Base-by-base conservation (phyloP, 2,329 filamentous ascomycete genomes). In the Fusarium napiforme region DNA sequence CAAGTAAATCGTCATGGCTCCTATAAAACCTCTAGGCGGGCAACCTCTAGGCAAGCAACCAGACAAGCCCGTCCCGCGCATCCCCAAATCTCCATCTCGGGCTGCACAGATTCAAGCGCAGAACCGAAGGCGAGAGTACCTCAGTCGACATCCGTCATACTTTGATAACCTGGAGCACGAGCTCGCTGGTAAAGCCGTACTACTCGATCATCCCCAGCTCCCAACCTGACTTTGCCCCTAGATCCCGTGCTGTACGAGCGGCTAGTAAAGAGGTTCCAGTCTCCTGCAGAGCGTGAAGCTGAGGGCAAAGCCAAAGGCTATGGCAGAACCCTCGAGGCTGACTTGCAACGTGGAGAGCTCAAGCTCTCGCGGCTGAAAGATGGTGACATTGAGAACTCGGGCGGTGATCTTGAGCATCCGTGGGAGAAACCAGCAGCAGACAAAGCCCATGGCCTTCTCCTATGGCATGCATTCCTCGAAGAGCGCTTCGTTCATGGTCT, bases 231-330 rank as follows among this genome's bases (percentile, higher is more conserved):
- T 61, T 55, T 39, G 26, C 42, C 40, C 45, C n/a, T 64, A 88
- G 93, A 96, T 82, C 94, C 94, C 2, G 84, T 96, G 14, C 88
- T 97, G 37, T 97, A 97, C 84, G 93, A 97, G 81, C 88, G 90
- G 60, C 87, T 97, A 30, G 89, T 97, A 68, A 90, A 93, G 59
- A 90, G 90, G 58, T 95, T 95, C 80, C 93, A 95, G 73, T 91
- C 91, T 2, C 84, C 91, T 6, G 85, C 87, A 8, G 94, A 97
- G 82, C 90, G 93, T 60, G 90, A 94, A 79, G 87, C 87, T 11
- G 93, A 96, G 75, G 92, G 91, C 14, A 89, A 89, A 47, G 84
- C 85, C 14, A 94, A 94, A 79, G 94, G 94, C 16, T 96, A 94
- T 80, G 93, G 92, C 2, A 92, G 93, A 30, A 88, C 93, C 18